Evolutionary conservation across 73 alveolate genomes (phyloP).

Genomic region (Paramecium pentaurelia): DNA sequence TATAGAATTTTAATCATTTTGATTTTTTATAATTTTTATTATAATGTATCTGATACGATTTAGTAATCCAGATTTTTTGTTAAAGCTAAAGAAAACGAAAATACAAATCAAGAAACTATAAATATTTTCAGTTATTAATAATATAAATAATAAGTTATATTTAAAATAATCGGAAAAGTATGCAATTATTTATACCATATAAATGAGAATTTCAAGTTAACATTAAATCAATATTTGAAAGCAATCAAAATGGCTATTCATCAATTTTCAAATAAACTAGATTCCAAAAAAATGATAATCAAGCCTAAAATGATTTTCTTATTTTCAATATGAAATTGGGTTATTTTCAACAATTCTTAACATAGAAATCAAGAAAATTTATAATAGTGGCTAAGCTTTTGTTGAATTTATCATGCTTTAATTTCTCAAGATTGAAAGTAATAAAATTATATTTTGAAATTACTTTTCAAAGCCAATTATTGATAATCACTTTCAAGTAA

Average conservation of each 20-base stretch:
- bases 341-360: conserved; percentile 1
- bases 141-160: not conserved
- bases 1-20: not conserved
- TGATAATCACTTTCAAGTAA: too few species aligned
- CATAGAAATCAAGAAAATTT: conserved; percentile 17
- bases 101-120: too few species aligned
- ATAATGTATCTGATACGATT: too few species aligned
- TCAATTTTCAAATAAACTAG: conserved; percentile 22
- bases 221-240: conserved; percentile 40
- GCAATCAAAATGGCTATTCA: conserved; percentile 37
- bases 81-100: not conserved
- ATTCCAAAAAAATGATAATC: not conserved
- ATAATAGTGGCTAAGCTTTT: conserved; percentile 73
- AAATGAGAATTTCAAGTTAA: not conserved
- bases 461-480: too few species aligned
- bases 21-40: too few species aligned
- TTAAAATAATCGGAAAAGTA: conserved; percentile 15
- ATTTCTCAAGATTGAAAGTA: conserved; percentile 75
- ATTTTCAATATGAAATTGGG: conserved; percentile 50
- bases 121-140: not conserved
- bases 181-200: not conserved
- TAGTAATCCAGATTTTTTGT: too few species aligned
- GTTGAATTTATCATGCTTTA: conserved; percentile 85
- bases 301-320: conserved; percentile 42
- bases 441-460: conserved; percentile 58